A percentile compares a stretch with the other conserved stretches of the same genome.
Conservation (phyloP, 164 flowering plant genomes). For the Macadamia tetraphylla region DNA sequence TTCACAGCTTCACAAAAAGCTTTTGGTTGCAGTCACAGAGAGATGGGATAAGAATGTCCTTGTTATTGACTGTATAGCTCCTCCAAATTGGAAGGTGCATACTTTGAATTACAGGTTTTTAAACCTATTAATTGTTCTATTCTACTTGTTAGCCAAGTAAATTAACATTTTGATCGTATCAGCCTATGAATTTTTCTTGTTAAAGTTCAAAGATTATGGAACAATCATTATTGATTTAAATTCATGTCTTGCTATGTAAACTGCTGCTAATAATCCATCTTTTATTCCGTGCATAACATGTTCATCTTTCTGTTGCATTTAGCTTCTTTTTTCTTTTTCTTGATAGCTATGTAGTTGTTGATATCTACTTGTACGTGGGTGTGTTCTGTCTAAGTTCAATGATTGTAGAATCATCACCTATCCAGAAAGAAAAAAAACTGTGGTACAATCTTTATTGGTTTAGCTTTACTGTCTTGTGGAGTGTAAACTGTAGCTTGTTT, state of each 20-base stretch:
- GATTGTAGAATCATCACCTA: too few relatives aligned
- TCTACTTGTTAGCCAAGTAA: not conserved
- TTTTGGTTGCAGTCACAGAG: slow-evolving; percentile 65
- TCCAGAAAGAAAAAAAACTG: too few relatives aligned
- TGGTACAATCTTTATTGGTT: too few relatives aligned
- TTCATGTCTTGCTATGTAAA: not conserved
- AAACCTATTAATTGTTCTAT: not conserved
- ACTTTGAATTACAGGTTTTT: not conserved
- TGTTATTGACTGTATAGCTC: slow-evolving; percentile 60
- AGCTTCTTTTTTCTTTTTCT: too few relatives aligned
- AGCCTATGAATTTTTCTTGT: not conserved
- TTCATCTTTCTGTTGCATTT: too few relatives aligned
- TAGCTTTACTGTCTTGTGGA: not conserved
- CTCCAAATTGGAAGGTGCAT: slow-evolving; percentile 71
- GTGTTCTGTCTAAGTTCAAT: too few relatives aligned
- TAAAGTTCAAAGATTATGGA: too few relatives aligned
- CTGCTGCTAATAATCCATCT: not conserved
- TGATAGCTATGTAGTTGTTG: too few relatives aligned
- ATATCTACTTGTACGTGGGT: too few relatives aligned
- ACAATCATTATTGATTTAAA: too few relatives aligned
- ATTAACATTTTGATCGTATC: not conserved
- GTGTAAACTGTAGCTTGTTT: not conserved
- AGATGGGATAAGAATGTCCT: slow-evolving; percentile 64
- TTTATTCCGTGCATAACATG: not conserved
- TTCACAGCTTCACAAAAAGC: slow-evolving; percentile 60